phyloP scores from a whole-genome alignment of 352 stramenopile species.

The Peronospora farinosa region DNA sequence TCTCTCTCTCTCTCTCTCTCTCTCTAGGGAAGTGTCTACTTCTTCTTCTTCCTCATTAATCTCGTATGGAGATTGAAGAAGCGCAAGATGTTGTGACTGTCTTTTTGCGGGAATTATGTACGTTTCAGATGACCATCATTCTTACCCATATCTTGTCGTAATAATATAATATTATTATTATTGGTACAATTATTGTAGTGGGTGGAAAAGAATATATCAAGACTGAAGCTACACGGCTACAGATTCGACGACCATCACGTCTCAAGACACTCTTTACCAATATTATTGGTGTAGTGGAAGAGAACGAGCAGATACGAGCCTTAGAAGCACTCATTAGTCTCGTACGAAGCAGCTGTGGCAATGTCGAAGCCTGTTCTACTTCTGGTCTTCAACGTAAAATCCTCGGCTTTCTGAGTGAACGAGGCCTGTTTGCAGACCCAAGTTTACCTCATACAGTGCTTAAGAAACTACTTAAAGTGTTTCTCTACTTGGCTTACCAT shows the following conservation, averaged over 20 bases:
- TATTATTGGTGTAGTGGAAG: constrained; percentile 60
- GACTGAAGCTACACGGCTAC: constrained; percentile 45
- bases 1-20: too few species aligned
- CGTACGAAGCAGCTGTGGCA: constrained; percentile 66
- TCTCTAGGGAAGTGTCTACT: background rate
- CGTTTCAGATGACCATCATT: constrained; percentile 7
- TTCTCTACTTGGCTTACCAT: constrained; percentile 75
- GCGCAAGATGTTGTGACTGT: constrained; percentile 25
- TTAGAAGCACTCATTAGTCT: constrained; percentile 73
- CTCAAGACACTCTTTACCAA: constrained; percentile 58
- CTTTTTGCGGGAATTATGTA: constrained; percentile 49
- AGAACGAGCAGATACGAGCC: constrained; percentile 59
- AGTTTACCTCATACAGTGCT: constrained; percentile 53
- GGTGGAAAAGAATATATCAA: constrained; percentile 62
- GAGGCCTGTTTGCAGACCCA: constrained; percentile 55
- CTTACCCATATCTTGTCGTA: background rate
- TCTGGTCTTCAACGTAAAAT: constrained; percentile 72
- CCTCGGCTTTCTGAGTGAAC: constrained; percentile 60
- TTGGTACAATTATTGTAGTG: too few species aligned
- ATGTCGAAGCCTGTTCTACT: constrained; percentile 66
- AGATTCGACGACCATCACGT: constrained; percentile 54
- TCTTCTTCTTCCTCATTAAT: constrained; percentile 1
- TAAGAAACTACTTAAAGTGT: constrained; percentile 71
- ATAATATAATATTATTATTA: background rate
- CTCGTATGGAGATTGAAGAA: constrained; percentile 30